Conservation (phyloP, 1,284 basidiomycete species). For the Clitocybe nebularis region DNA sequence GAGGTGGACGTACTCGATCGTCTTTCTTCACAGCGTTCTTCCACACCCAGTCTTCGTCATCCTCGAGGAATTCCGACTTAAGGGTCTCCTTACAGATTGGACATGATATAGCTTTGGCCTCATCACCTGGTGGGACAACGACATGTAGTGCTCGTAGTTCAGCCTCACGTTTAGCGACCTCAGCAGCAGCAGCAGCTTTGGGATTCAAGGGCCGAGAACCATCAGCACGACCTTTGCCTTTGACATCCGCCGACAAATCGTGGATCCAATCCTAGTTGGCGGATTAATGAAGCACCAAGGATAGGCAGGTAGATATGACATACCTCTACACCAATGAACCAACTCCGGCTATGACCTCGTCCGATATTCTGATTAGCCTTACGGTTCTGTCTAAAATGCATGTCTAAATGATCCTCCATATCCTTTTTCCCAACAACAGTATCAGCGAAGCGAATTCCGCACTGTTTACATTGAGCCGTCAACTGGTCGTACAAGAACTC, state of each 20-base stretch:
- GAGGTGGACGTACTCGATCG: slow-evolving; percentile 58
- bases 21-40: slow-evolving; percentile 85
- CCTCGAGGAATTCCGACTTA: slow-evolving; percentile 91
- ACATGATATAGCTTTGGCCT: slow-evolving; percentile 78
- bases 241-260: slow-evolving; percentile 53
- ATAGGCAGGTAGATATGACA: slow-evolving; percentile 28
- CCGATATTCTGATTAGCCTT: slow-evolving; percentile 82
- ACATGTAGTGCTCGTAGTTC: slow-evolving; percentile 79
- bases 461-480: slow-evolving; percentile 89
- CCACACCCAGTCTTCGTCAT: slow-evolving; percentile 99
- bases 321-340: slow-evolving; percentile 86
- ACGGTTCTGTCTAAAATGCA: slow-evolving; percentile 95
- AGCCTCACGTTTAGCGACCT: slow-evolving; percentile 68
- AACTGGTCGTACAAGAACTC: slow-evolving; percentile 74
- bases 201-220: slow-evolving; percentile 44
- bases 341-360: slow-evolving; percentile 87
- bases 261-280: slow-evolving; percentile 77
- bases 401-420: slow-evolving; percentile 90
- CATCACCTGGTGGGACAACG: slow-evolving; percentile 83
- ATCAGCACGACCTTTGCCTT: slow-evolving; percentile 63
- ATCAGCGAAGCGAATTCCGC: slow-evolving; percentile 84
- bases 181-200: slow-evolving; percentile 60
- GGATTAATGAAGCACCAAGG: slow-evolving; percentile 12
- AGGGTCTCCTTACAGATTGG: slow-evolving; percentile 96
- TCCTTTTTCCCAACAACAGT: slow-evolving; percentile 67